A percentile compares a stretch with the other conserved stretches of the same genome.
Conservation (phyloP, 768 basidiomycete genomes). For the Hemileccinum impolitum region DNA sequence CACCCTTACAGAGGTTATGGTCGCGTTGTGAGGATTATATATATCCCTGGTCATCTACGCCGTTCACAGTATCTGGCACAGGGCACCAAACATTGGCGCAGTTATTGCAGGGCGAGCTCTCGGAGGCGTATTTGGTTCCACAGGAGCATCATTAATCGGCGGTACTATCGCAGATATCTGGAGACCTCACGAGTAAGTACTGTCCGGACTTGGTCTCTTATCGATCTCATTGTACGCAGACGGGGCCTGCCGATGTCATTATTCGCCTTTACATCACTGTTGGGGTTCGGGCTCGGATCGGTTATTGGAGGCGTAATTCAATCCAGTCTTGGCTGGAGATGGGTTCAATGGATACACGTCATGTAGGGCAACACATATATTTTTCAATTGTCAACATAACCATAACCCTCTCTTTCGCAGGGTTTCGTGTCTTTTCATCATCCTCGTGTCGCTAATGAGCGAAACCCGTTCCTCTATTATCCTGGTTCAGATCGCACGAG, state of each 20-base stretch:
- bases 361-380: slow-evolving; percentile 37
- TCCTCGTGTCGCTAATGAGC: slow-evolving; percentile 52
- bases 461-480: slow-evolving; percentile 76
- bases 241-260: slow-evolving; percentile 75
- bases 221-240: slow-evolving; percentile 32
- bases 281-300: slow-evolving; percentile 60
- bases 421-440: slow-evolving; percentile 46
- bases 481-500: slow-evolving; percentile 60
- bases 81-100: slow-evolving; percentile 46
- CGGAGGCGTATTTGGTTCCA: slow-evolving; percentile 60
- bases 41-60: neutral
- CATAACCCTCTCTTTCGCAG: slow-evolving; percentile 37
- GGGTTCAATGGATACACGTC: slow-evolving; percentile 78
- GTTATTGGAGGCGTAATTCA: slow-evolving; percentile 64
- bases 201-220: neutral
- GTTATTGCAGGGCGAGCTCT: slow-evolving; percentile 59
- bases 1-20: slow-evolving; percentile 46
- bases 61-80: slow-evolving; percentile 8
- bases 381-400: neutral
- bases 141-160: slow-evolving; percentile 63
- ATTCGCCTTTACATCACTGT: slow-evolving; percentile 58
- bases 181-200: slow-evolving; percentile 52
- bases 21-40: slow-evolving; percentile 25
- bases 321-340: slow-evolving; percentile 65
- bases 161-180: slow-evolving; percentile 74